Conservation (phyloP, 768 basidiomycete species). For the Cubamyces sp. region DNA sequence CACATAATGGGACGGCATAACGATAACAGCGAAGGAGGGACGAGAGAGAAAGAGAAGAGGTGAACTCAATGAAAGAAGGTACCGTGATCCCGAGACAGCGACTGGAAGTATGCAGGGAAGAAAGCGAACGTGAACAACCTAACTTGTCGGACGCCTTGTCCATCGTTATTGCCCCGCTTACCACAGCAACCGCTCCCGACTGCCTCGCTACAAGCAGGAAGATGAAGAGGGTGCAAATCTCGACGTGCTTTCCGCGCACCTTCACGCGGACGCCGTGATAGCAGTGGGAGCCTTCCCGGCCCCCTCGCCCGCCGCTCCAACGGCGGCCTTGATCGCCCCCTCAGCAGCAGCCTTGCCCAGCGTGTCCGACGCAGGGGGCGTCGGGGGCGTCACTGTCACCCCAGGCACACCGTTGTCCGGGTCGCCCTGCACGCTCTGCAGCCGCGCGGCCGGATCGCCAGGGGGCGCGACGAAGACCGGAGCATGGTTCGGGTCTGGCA, state of each 20-base stretch:
- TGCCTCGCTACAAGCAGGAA: too few relatives aligned
- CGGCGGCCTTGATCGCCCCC: constrained; percentile 1
- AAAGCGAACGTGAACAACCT: too few relatives aligned
- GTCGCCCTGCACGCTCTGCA: constrained; percentile 10
- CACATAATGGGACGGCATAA: not conserved
- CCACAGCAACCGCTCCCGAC: too few relatives aligned
- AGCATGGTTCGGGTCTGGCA: constrained; percentile 14
- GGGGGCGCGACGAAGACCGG: constrained; percentile 14
- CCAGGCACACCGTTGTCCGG: constrained; percentile 15
- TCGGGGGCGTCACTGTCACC: constrained; percentile 28
- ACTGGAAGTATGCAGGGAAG: too few relatives aligned
- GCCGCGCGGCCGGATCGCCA: constrained; percentile 2
- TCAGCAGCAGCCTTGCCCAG: constrained; percentile 19
- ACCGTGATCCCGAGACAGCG: too few relatives aligned
- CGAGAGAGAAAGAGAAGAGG: too few relatives aligned
- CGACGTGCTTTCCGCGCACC: too few relatives aligned
- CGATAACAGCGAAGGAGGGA: not conserved
- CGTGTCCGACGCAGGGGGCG: constrained; percentile 25
- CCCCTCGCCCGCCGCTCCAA: not conserved
- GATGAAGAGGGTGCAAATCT: too few relatives aligned
- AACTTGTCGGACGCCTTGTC: too few relatives aligned
- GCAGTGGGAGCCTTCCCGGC: constrained; percentile 8
- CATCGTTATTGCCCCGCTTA: too few relatives aligned
- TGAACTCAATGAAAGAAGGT: too few relatives aligned
- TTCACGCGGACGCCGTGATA: not conserved